These are phyloP conservation scores for Metarhizium guizhouense DNA, from an alignment of 2,329 filamentous ascomycete species.

Conservation along the genomic window DNA sequence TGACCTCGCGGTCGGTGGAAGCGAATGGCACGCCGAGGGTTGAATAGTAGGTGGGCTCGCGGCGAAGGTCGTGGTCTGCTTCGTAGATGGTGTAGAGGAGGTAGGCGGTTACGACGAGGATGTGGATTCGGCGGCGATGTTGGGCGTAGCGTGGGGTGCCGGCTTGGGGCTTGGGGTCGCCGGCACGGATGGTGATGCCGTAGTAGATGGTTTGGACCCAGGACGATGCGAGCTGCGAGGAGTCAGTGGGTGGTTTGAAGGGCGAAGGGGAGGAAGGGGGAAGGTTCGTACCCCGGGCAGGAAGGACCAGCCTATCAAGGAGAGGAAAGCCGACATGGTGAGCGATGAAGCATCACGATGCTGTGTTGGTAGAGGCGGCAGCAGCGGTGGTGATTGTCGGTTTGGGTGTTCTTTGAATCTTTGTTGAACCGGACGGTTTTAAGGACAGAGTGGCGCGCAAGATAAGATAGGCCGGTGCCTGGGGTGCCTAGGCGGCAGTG, in stretches of 20 bases:
- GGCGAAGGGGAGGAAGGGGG: not conserved
- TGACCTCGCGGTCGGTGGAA: conserved; percentile 68
- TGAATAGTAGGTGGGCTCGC: conserved; percentile 67
- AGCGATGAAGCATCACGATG: conserved; percentile 11
- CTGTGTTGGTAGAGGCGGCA: not conserved
- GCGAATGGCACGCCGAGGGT: conserved; percentile 61
- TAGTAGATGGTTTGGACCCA: conserved; percentile 80
- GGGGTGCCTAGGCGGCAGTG: not conserved
- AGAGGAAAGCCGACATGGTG: conserved; percentile 43
- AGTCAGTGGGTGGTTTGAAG: not conserved
- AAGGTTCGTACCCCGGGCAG: conserved; percentile 38
- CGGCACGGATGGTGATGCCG: conserved; percentile 78
- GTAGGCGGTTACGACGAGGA: conserved; percentile 73
- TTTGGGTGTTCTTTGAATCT: not conserved
- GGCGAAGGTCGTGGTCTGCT: conserved; percentile 70
- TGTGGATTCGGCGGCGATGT: conserved; percentile 76
- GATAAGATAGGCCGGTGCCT: not conserved
- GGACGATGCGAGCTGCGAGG: conserved; percentile 61
- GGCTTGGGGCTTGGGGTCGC: conserved; percentile 67
- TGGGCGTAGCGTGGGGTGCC: conserved; percentile 58
- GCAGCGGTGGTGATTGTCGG: not conserved
- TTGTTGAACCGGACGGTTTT: not conserved
- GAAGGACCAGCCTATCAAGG: conserved; percentile 48
- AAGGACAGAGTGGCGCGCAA: not conserved
- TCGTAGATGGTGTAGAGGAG: conserved; percentile 90